Evolutionary conservation across 352 stramenopile genomes (phyloP).

Genomic region (Phytopythium sindhum): DNA sequence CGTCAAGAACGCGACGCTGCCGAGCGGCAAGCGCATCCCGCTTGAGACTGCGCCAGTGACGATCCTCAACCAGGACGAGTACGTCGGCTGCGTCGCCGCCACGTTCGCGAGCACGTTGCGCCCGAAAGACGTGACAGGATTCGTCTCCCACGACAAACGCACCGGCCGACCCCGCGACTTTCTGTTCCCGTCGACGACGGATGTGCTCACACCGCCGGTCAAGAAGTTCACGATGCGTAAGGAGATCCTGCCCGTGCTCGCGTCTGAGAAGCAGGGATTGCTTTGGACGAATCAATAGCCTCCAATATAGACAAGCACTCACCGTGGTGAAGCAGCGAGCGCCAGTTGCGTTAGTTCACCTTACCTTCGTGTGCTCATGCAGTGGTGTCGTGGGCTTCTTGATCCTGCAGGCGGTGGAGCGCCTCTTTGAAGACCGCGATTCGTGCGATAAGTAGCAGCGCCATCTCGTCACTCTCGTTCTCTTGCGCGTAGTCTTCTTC

Average conservation of each 20-base stretch:
- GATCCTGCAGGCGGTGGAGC: constrained; percentile 24
- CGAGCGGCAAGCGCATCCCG: constrained; percentile 69
- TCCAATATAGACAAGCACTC: not conserved
- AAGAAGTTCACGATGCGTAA: constrained; percentile 59
- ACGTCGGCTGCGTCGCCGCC: constrained; percentile 40
- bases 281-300: constrained; percentile 45
- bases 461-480: constrained; percentile 35
- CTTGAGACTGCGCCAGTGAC: constrained; percentile 57
- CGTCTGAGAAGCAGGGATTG: constrained; percentile 39
- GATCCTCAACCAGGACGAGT: constrained; percentile 68
- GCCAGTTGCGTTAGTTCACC: not conserved
- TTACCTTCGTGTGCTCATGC: not conserved
- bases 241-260: constrained; percentile 29
- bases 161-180: constrained; percentile 52
- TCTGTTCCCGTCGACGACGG: constrained; percentile 51
- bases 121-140: constrained; percentile 29
- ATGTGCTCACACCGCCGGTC: constrained; percentile 51
- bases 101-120: constrained; percentile 54
- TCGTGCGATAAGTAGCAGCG: constrained; percentile 32
- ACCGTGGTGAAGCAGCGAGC: not conserved
- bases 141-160: constrained; percentile 26
- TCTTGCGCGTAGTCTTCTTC: constrained; percentile 12
- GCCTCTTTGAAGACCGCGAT: constrained; percentile 48
- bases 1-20: constrained; percentile 70
- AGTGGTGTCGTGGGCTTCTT: not conserved